These are phyloP conservation scores for Kodamaea nitidulidarum DNA, from an alignment of 805 yeast genomes.

Conservation along the genomic window DNA sequence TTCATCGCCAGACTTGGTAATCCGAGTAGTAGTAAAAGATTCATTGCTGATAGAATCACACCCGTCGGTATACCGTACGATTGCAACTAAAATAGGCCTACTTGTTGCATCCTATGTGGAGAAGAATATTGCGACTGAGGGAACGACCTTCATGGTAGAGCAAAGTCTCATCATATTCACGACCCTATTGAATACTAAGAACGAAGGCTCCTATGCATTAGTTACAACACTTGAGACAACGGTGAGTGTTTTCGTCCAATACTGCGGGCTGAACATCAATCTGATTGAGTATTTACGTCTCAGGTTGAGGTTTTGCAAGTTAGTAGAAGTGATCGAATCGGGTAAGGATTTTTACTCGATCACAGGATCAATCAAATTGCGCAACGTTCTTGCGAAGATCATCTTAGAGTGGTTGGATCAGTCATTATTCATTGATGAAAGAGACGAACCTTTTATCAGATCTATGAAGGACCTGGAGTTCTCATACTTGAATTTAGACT, in stretches of 20 bases:
- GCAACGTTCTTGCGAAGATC: slow-evolving; percentile 46
- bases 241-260: slow-evolving; percentile 24
- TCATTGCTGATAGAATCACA: slow-evolving; percentile 63
- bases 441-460: slow-evolving; percentile 5
- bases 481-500: slow-evolving; percentile 50
- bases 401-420: slow-evolving; percentile 53
- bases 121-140: slow-evolving; percentile 21
- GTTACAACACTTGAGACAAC: slow-evolving; percentile 30
- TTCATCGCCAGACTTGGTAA: slow-evolving; percentile 45
- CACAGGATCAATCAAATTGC: slow-evolving; percentile 42
- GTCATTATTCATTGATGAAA: slow-evolving; percentile 40
- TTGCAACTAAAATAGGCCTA: slow-evolving; percentile 43
- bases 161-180: slow-evolving; percentile 47
- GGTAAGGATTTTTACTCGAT: slow-evolving; percentile 32
- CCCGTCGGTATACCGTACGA: slow-evolving; percentile 48
- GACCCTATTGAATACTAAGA: slow-evolving; percentile 29
- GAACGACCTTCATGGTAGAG: slow-evolving; percentile 40
- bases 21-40: slow-evolving; percentile 70
- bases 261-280: slow-evolving; percentile 26
- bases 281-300: slow-evolving; percentile 30
- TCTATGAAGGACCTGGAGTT: slow-evolving; percentile 34
- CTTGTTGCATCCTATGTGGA: slow-evolving; percentile 34
- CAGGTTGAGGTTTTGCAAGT: slow-evolving; percentile 41
- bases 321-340: slow-evolving; percentile 31
- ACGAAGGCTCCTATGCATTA: slow-evolving; percentile 34